Conservation (phyloP, 768 basidiomycete genomes). For the Cyathus striatus region DNA sequence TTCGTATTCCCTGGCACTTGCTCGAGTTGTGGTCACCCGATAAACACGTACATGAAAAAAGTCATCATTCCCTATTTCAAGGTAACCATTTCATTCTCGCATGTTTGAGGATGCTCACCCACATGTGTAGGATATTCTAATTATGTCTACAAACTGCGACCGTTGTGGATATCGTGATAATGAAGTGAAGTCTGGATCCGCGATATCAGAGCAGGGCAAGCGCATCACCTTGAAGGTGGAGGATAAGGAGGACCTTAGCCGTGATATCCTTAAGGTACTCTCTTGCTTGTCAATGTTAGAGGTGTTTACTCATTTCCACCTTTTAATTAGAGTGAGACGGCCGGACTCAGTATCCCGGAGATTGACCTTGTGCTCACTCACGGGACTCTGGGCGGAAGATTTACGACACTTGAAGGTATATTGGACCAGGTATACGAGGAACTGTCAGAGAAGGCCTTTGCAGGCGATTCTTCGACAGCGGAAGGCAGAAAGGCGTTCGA, state of each 20-base stretch:
- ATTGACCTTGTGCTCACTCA: constrained; percentile 89
- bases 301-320: neutral
- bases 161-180: constrained; percentile 95
- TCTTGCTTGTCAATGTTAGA: neutral
- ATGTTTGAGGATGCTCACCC: neutral
- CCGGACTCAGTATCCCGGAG: constrained; percentile 86
- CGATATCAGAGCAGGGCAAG: constrained; percentile 85
- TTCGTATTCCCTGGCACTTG: constrained; percentile 85
- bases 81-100: constrained; percentile 31
- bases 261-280: constrained; percentile 77
- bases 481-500: constrained; percentile 59
- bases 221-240: constrained; percentile 85
- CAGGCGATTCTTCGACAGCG: constrained; percentile 57
- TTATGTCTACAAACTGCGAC: constrained; percentile 98
- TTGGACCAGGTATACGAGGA: constrained; percentile 94
- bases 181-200: constrained; percentile 92
- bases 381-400: constrained; percentile 94
- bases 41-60: constrained; percentile 93
- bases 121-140: constrained; percentile 75
- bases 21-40: constrained; percentile 78
- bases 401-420: constrained; percentile 96
- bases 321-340: constrained; percentile 66
- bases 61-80: constrained; percentile 98
- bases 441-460: constrained; percentile 81
- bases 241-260: constrained; percentile 85